These are phyloP conservation scores for Hyphopichia fennica DNA, from an alignment of 1,139 yeast species.

Conservation along the genomic window DNA sequence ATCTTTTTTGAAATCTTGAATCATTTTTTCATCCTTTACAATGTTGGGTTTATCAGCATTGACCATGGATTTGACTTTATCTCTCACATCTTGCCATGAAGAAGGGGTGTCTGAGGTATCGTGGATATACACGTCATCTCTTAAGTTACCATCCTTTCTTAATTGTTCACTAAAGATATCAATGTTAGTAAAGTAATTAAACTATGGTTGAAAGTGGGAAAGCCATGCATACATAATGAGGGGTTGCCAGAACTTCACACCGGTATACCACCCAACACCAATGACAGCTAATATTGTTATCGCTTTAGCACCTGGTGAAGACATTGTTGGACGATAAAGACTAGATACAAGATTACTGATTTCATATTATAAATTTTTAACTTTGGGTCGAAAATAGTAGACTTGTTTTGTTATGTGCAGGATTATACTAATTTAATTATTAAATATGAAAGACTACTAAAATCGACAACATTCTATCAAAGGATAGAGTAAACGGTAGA, in stretches of 20 bases:
- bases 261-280: conserved; percentile 47
- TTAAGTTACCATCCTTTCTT: conserved; percentile 64
- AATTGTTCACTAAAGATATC: conserved; percentile 54
- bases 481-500: too few species aligned
- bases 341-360: too few species aligned
- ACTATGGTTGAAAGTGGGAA: background rate
- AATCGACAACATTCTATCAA: too few species aligned
- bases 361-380: too few species aligned
- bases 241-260: conserved; percentile 74
- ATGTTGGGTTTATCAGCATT: conserved; percentile 17
- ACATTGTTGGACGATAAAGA: conserved; percentile 18
- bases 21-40: background rate
- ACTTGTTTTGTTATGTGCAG: too few species aligned
- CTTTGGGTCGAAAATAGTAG: too few species aligned
- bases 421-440: too few species aligned
- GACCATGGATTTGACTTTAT: conserved; percentile 20
- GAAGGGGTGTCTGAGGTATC: conserved; percentile 39
- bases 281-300: conserved; percentile 31
- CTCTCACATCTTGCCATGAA: conserved; percentile 40
- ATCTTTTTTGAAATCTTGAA: background rate
- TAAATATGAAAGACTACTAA: too few species aligned
- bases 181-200: background rate
- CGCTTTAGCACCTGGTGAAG: conserved; percentile 24
- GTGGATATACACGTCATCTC: conserved; percentile 57
- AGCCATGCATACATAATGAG: conserved; percentile 55